Conservation (phyloP, 2,329 filamentous ascomycete genomes). For the Whalleya microplaca region DNA sequence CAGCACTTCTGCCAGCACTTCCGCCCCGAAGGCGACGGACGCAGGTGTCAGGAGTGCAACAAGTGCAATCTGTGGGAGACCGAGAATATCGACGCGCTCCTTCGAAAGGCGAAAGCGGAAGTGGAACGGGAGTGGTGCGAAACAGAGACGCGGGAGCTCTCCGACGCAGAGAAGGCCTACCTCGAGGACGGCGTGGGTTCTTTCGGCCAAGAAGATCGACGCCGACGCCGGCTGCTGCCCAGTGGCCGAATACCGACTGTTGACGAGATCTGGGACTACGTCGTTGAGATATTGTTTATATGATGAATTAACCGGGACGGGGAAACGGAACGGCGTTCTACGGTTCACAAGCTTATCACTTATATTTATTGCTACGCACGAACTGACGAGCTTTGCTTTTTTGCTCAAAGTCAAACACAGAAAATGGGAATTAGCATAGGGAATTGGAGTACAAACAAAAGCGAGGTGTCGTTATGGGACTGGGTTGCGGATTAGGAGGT, state of each 20-base stretch:
- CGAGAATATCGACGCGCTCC: constrained; percentile 71
- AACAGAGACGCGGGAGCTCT: constrained; percentile 62
- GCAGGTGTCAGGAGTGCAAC: constrained; percentile 76
- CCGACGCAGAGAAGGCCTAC: constrained; percentile 58
- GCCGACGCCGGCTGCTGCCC: constrained; percentile 19
- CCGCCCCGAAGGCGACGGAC: constrained; percentile 73
- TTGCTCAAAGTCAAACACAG: constrained; percentile 1
- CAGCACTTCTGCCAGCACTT: constrained; percentile 97
- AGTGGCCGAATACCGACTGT: constrained; percentile 30
- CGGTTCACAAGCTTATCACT: neutral
- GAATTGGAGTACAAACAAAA: constrained; percentile 11
- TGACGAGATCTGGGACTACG: constrained; percentile 37
- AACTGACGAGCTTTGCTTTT: neutral
- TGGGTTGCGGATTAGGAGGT: neutral
- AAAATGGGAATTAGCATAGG: constrained; percentile 16
- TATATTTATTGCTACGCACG: constrained; percentile 5
- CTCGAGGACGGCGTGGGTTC: constrained; percentile 55
- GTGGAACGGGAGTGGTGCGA: constrained; percentile 74
- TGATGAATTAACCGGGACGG: constrained; percentile 17
- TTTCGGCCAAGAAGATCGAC: constrained; percentile 19
- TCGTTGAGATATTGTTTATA: constrained; percentile 36
- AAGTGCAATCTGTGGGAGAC: constrained; percentile 80
- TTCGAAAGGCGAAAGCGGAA: constrained; percentile 69
- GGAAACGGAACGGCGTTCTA: constrained; percentile 8
- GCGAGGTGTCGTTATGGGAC: constrained; percentile 3